Evolutionary conservation across 225 moss, liverwort and hornwort species (phyloP).

Genomic region (Polytrichum commune): DNA sequence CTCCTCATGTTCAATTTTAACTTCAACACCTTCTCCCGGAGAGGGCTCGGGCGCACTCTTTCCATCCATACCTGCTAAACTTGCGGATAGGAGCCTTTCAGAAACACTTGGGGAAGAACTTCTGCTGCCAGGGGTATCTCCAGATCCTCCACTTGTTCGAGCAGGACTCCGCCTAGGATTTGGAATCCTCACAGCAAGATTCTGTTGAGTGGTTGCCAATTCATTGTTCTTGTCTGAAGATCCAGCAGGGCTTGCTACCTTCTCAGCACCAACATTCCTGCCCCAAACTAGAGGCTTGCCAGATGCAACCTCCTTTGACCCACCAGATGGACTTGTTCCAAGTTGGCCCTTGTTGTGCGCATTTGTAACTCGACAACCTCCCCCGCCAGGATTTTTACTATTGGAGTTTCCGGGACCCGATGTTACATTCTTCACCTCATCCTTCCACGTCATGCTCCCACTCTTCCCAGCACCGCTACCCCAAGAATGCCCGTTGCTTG

Average conservation of each 20-base stretch:
- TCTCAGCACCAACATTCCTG: conserved; percentile 56
- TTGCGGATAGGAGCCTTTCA: conserved; percentile 58
- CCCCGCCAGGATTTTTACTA: conserved; percentile 39
- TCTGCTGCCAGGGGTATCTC: conserved; percentile 60
- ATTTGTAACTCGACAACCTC: conserved; percentile 47
- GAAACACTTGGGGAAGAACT: conserved; percentile 66
- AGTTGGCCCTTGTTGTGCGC: conserved; percentile 41
- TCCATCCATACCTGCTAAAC: conserved; percentile 41
- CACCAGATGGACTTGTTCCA: conserved; percentile 50
- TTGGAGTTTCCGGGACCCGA: conserved; percentile 25
- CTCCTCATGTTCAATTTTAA: conserved; percentile 5
- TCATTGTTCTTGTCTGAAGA: conserved; percentile 59
- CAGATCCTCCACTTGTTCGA: conserved; percentile 48
- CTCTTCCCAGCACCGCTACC: conserved; percentile 64
- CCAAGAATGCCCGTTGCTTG: conserved; percentile 78
- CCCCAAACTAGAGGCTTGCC: conserved; percentile 81
- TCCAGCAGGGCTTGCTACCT: conserved; percentile 33
- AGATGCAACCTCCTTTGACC: conserved; percentile 56
- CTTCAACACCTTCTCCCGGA: conserved; percentile 10
- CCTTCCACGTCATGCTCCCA: conserved; percentile 66
- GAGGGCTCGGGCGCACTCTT: conserved; percentile 36
- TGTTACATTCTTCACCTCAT: conserved; percentile 67
- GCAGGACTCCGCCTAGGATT: conserved; percentile 81
- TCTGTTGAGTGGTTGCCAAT: conserved; percentile 49
- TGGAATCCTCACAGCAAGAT: conserved; percentile 76